Evolutionary conservation across 305 asterid genomes (phyloP).

Genomic region (Fraxinus xanthoxyloides): DNA sequence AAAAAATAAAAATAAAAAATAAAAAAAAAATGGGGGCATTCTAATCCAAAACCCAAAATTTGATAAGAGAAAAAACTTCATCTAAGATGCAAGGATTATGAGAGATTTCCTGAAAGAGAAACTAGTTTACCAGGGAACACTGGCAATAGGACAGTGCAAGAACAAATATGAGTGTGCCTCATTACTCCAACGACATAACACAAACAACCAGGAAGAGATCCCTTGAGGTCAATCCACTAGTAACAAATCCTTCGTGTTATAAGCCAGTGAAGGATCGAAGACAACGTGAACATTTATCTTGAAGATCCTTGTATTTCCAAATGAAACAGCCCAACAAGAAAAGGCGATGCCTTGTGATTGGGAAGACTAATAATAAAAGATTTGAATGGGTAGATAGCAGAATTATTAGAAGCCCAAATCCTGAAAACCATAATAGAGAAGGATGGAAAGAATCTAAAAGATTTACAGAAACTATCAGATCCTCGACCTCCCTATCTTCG

Average conservation of each 20-base stretch:
- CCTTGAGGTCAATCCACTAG: background rate
- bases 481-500: background rate
- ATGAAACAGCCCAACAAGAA: background rate
- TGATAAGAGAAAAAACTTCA: background rate
- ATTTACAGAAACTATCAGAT: background rate
- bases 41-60: background rate
- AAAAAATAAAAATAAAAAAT: background rate
- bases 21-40: background rate
- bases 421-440: background rate
- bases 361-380: background rate
- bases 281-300: background rate
- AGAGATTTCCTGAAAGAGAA: background rate
- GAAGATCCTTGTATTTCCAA: background rate
- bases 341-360: background rate
- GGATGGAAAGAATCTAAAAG: background rate
- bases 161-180: background rate
- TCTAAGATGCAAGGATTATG: background rate
- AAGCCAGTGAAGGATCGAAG: background rate
- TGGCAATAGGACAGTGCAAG: background rate
- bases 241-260: background rate
- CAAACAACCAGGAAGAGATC: background rate
- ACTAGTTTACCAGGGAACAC: background rate
- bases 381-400: background rate
- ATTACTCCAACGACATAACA: background rate
- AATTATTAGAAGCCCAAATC: background rate